These are phyloP conservation scores for Pelargonium citronellum DNA, from an alignment of 441 rosid species.

Conservation along the genomic window DNA sequence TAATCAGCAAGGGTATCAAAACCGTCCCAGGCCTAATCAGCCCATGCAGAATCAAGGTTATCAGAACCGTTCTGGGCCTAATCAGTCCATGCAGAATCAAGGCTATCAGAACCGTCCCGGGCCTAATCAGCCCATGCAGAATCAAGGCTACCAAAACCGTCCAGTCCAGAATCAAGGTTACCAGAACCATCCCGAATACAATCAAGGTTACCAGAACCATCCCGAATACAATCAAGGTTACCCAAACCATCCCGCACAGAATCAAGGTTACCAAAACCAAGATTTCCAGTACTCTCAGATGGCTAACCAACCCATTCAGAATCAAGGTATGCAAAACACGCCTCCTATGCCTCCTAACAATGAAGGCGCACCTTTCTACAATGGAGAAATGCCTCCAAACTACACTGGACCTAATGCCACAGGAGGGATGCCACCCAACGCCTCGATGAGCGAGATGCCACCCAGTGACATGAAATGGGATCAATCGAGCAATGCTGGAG, in stretches of 20 bases:
- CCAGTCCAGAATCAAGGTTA: no score
- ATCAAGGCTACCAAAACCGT: no score
- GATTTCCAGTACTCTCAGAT: neutral
- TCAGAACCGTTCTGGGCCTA: neutral
- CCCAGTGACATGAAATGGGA: neutral
- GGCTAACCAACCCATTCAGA: neutral
- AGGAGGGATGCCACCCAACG: neutral
- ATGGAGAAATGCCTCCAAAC: no score
- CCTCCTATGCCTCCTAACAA: conserved; percentile 3
- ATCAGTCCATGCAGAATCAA: no score
- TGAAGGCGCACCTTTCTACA: no score
- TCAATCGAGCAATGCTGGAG: neutral
- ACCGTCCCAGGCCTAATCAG: neutral
- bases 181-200: no score
- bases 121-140: no score
- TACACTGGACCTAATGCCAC: no score
- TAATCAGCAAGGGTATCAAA: conserved; percentile 23
- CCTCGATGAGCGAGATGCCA: neutral
- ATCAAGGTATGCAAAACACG: neutral
- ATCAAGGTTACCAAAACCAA: neutral
- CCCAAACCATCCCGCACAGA: neutral
- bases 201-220: neutral
- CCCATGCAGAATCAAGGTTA: neutral
- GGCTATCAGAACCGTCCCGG: no score
- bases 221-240: neutral